Evolutionary conservation across 306 rosid genomes (phyloP), one percentile per base, ranked within the genome.

Genomic region (Sindora glabra): DNA sequence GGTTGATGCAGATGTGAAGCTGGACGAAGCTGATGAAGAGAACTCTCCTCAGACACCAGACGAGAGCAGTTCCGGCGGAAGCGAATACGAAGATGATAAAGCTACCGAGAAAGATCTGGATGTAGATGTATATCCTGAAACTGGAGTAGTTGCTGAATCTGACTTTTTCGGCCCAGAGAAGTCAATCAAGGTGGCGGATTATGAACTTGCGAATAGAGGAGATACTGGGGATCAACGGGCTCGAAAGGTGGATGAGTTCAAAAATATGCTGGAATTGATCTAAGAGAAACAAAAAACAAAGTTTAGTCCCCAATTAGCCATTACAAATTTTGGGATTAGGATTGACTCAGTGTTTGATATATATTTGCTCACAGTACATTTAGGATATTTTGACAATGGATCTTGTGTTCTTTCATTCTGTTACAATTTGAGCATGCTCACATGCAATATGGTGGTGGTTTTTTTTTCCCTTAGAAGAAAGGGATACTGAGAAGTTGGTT

Each of bases 31-130:
- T 0, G 87, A 75, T 53, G 74, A 33, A 2, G 80, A 36, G 5
- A 69, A 74, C 3, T 79, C 78, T 24, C 40, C 51, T 45, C 76
- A 69, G 46, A 80, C 79, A 0, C 68, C 73, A 0, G 82, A 81
- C 9, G 81, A 83, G 69, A 79, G 82, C 59, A 65, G 77, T 58
- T 77, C 79, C 13, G 74, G 78, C 27, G 81, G 57, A 68, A 79
- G 87, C 44, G 89, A 75, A 12, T 82, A 39, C 9, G 90, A 75
- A 26, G 86, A 63, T 44, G 74, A 64, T 58, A 70, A 48, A 50
- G 65, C 46, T 2, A 27, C 39, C 41, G 77, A 70, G 64, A 78
- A 68, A 64, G 79, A 70, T 26, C 42, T 58, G 0, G 68, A 53
- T 24, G 32, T 36, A 62, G 81, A 79, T 58, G 65, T 64, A 59